phyloP scores from a whole-genome alignment of 2,329 filamentous ascomycete genomes.

The Emericellopsis atlantica region DNA sequence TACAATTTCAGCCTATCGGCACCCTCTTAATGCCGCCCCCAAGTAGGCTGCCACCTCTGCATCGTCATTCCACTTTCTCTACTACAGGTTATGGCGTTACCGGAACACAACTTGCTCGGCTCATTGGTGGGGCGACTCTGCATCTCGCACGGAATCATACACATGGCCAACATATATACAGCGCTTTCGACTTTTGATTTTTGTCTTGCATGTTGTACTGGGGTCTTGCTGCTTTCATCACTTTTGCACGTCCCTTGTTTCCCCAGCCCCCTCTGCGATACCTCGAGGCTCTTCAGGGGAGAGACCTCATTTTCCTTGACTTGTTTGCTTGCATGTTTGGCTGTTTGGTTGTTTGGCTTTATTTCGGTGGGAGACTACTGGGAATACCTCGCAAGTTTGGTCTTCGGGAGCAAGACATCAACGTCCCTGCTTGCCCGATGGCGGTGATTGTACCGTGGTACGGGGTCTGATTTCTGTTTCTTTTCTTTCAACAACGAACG shows the following conservation, averaged over 20 bases:
- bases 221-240: too few relatives aligned
- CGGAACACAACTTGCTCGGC: not conserved
- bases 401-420: not conserved
- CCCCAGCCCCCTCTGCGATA: constrained; percentile 3
- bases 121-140: not conserved
- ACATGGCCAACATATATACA: constrained; percentile 1
- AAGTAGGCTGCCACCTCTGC: not conserved
- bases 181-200: not conserved
- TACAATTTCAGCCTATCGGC: constrained; percentile 7
- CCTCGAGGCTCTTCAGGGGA: constrained; percentile 4
- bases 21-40: constrained; percentile 1
- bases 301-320: constrained; percentile 1
- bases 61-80: not conserved
- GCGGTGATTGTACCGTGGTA: not conserved
- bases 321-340: not conserved
- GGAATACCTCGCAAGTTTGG: not conserved
- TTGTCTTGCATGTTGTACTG: not conserved
- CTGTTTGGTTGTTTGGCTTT: not conserved
- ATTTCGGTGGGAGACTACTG: not conserved
- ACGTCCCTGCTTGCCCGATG: too few relatives aligned
- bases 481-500: constrained; percentile 1
- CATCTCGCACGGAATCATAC: constrained; percentile 1
- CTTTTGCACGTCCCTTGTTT: not conserved
- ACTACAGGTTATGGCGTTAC: not conserved
- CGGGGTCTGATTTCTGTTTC: constrained; percentile 3